A percentile compares a stretch with the other conserved stretches of the same genome.
phyloP scores from a whole-genome alignment of 768 basidiomycete genomes.

The Phylloporus arenicola region DNA sequence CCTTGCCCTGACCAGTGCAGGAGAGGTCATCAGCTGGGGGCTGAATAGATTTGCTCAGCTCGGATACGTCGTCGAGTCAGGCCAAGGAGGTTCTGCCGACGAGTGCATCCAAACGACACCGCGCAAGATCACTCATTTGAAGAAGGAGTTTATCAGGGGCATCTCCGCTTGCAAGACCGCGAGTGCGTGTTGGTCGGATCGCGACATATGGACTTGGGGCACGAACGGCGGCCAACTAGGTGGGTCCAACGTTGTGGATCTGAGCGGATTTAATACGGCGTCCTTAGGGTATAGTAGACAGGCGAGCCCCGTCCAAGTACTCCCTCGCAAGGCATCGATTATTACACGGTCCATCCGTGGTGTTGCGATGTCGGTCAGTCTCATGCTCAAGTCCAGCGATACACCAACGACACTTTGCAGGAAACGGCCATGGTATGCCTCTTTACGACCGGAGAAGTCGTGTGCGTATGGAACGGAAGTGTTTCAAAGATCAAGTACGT shows the following conservation, averaged over 20 bases:
- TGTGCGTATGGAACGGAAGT: slow-evolving; percentile 75
- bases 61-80: slow-evolving; percentile 73
- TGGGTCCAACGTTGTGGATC: slow-evolving; percentile 22
- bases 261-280: neutral
- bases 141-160: slow-evolving; percentile 73
- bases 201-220: slow-evolving; percentile 83
- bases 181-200: slow-evolving; percentile 82
- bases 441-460: slow-evolving; percentile 71
- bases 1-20: slow-evolving; percentile 70
- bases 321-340: slow-evolving; percentile 77
- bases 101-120: slow-evolving; percentile 76
- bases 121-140: slow-evolving; percentile 69
- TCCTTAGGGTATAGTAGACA: slow-evolving; percentile 67
- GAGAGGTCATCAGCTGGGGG: slow-evolving; percentile 89
- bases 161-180: slow-evolving; percentile 84
- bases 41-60: slow-evolving; percentile 85
- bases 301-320: slow-evolving; percentile 66
- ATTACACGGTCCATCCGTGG: slow-evolving; percentile 64
- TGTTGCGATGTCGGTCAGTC: slow-evolving; percentile 67
- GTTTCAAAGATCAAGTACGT: slow-evolving; percentile 69
- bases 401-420: slow-evolving; percentile 32
- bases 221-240: slow-evolving; percentile 91
- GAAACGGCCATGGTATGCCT: slow-evolving; percentile 83
- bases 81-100: slow-evolving; percentile 44
- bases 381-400: neutral